Evolutionary conservation across 2,329 filamentous ascomycete genomes (phyloP), one percentile per base, ranked within the genome.

Genomic region (Ophiostoma sp.): DNA sequence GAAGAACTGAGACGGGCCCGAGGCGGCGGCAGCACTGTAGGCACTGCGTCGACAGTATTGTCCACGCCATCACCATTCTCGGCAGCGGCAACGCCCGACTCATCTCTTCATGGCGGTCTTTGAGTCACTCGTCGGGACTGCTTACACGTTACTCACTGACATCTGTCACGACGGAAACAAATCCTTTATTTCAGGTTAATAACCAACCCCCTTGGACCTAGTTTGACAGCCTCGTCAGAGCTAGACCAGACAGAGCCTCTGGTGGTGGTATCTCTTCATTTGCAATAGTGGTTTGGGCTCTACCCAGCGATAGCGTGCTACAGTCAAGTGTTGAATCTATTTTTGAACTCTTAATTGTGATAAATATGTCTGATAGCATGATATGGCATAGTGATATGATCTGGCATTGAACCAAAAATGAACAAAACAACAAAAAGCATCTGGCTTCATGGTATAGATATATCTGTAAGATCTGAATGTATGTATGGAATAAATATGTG

Each of bases 401-500:
- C 36, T n/a, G 36, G 14, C 36, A 42, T n/a, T 40, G 9, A 62
- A 42, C 58, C n/a, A 40, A 4, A 41, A 38, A 55, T 27, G n/a
- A 52, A 5, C 12, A 52, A 52, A 62, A 16, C 38, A 62, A 40
- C 27, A 58, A 1, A 60, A 62, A 41, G 58, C 58, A 40, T 5
- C 58, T 62, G 58, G 58, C 58, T 62, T 41, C 8, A n/a, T 62
- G 58, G 58, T 62, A 62, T 62, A 62, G 12, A 62, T 42, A 38
- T 62, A 4, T 62, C 58, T 62, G 49, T 27, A 55, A 62, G 38
- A 62, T 62, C 16, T 16, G 52, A 11, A 11, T 62, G 18, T 62
- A 62, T 60, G 11, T 11, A 55, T 14, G 58, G 27, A 27, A 60
- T 38, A 14, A 38, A 16, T 18, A 41, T 41, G 18, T 40, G 38